A percentile compares a stretch with the other conserved stretches of the same genome.
phyloP scores from a whole-genome alignment of 805 yeast genomes.

The Zygotorulaspora sp. region DNA sequence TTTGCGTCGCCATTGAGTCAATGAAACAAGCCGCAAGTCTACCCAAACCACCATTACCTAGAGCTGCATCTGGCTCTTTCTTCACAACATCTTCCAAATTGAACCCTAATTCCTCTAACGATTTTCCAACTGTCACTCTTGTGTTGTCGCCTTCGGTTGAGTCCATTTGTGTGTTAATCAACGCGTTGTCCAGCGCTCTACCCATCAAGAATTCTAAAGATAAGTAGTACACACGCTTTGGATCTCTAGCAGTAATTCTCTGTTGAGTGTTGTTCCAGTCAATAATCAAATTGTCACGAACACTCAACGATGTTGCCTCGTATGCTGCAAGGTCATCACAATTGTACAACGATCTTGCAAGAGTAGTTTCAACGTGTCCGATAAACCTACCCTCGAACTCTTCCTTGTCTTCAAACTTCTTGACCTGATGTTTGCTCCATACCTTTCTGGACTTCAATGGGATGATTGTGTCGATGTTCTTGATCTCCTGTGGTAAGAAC shows the following conservation, averaged over 20 bases:
- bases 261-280: conserved; percentile 96
- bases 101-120: conserved; percentile 75
- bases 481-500: conserved; percentile 83
- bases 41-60: conserved; percentile 95
- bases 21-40: conserved; percentile 92
- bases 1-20: conserved; percentile 79
- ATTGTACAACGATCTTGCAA: conserved; percentile 88
- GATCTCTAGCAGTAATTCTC: conserved; percentile 74
- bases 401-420: conserved; percentile 45
- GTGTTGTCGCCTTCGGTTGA: conserved; percentile 15
- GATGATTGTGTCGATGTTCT: conserved; percentile 73
- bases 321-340: conserved; percentile 92
- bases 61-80: conserved; percentile 89
- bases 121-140: conserved; percentile 52
- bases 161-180: conserved; percentile 65
- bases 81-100: conserved; percentile 78
- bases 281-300: conserved; percentile 72
- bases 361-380: conserved; percentile 81
- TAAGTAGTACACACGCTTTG: conserved; percentile 80
- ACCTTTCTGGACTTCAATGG: conserved; percentile 71
- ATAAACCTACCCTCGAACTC: conserved; percentile 67
- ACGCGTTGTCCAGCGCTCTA: conserved; percentile 88
- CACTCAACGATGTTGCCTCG: conserved; percentile 76
- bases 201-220: conserved; percentile 92
- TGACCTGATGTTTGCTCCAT: conserved; percentile 69